Evolutionary conservation across 1,284 basidiomycete genomes (phyloP).

Genomic region (Trichosporon faecale): DNA sequence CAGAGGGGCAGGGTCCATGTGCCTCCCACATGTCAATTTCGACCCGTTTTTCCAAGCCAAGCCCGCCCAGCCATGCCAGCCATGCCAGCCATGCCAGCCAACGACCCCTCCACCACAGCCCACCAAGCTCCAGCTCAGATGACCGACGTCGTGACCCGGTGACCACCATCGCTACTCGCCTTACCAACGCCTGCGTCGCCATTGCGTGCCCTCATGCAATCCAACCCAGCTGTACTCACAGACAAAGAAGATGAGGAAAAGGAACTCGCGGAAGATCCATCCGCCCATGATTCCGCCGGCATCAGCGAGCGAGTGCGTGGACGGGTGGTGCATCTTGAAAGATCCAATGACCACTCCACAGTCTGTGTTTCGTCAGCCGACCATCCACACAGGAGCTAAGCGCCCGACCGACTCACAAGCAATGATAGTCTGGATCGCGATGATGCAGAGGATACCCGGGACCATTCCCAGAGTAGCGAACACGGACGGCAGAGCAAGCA

Average conservation of each 20-base stretch:
- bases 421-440: constrained; percentile 36
- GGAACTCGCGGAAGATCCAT: background rate
- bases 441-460: constrained; percentile 38
- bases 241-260: constrained; percentile 13
- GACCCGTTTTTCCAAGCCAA: background rate
- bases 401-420: constrained; percentile 31
- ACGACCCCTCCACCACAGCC: background rate
- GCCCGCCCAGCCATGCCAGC: too few relatives aligned
- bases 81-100: too few relatives aligned
- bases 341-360: constrained; percentile 22
- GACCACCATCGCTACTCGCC: background rate
- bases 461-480: constrained; percentile 36
- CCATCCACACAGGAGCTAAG: background rate
- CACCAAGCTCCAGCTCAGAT: background rate
- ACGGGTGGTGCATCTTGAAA: constrained; percentile 32
- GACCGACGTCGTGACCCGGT: background rate
- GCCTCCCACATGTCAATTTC: background rate
- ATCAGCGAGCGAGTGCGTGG: constrained; percentile 33
- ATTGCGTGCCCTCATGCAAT: background rate
- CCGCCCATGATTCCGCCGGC: constrained; percentile 34
- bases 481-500: constrained; percentile 39
- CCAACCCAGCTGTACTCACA: constrained; percentile 1
- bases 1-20: background rate
- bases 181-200: background rate
- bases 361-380: constrained; percentile 15